phyloP scores from a whole-genome alignment of 192 early-diverging fungal species.

The Oehlia diaphana region DNA sequence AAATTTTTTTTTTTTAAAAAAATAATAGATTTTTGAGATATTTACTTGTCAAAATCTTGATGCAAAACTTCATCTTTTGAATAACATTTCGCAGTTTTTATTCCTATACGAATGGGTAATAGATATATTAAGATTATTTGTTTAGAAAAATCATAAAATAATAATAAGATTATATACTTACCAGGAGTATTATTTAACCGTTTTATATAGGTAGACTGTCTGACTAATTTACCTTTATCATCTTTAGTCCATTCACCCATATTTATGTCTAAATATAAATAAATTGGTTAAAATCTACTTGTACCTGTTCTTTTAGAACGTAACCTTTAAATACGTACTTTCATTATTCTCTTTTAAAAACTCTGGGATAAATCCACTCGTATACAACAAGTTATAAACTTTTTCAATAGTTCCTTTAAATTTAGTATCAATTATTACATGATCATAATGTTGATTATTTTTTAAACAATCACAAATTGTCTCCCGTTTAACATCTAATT shows the following conservation, averaged over 20 bases:
- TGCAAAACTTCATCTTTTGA: conserved; percentile 47
- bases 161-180: neutral
- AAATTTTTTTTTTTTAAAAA: too few relatives aligned
- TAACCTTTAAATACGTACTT: neutral
- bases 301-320: too few relatives aligned
- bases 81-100: conserved; percentile 42
- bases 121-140: too few relatives aligned
- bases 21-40: neutral
- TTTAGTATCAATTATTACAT: conserved; percentile 30
- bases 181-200: conserved; percentile 37
- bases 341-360: conserved; percentile 33
- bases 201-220: conserved; percentile 38
- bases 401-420: conserved; percentile 38
- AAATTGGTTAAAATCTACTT: neutral
- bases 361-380: conserved; percentile 33
- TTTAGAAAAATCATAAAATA: neutral
- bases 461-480: conserved; percentile 39
- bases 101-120: conserved; percentile 23
- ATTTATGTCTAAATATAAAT: conserved; percentile 24
- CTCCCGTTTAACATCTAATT: neutral
- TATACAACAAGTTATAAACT: conserved; percentile 42
- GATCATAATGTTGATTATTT: conserved; percentile 35
- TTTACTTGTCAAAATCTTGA: conserved; percentile 44
- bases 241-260: conserved; percentile 35
- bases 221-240: neutral